These are phyloP conservation scores for Cladobotryum mycophilum DNA, from an alignment of 2,329 filamentous ascomycete genomes.

Conservation along the genomic window DNA sequence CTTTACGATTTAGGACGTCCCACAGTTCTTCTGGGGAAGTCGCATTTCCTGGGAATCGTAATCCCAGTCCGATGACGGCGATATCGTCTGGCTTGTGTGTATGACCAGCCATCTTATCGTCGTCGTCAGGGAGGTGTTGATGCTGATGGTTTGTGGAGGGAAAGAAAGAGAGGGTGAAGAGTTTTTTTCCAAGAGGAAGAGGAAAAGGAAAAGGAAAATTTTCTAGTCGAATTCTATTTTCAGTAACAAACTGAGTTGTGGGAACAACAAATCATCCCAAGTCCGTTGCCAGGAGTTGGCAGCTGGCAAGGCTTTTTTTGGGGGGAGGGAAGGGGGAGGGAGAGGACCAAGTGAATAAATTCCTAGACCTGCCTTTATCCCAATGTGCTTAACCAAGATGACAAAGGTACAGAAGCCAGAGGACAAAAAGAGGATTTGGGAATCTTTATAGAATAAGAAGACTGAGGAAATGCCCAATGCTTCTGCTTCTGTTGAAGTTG, in stretches of 20 bases:
- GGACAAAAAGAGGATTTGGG: neutral
- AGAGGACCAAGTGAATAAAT: neutral
- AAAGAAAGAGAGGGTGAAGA: neutral
- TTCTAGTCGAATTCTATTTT: no score
- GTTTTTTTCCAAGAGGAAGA: neutral
- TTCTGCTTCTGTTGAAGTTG: no score
- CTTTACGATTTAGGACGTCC: conserved; percentile 38
- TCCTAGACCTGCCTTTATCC: no score
- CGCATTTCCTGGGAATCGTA: conserved; percentile 46
- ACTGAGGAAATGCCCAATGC: neutral
- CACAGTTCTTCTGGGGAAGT: conserved; percentile 39
- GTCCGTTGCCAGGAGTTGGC: no score
- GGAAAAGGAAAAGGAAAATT: neutral
- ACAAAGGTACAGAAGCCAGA: no score
- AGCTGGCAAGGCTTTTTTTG: no score
- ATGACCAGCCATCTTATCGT: neutral
- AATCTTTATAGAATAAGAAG: neutral
- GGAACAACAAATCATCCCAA: no score
- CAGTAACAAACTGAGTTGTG: no score
- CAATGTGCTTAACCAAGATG: no score
- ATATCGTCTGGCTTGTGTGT: conserved; percentile 35
- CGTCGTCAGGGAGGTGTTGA: neutral
- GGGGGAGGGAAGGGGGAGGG: no score
- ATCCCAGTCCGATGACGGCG: conserved; percentile 45
- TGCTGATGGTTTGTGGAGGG: neutral